These are phyloP conservation scores for Agrocybe pediades DNA, from an alignment of 768 basidiomycete species.

Conservation along the genomic window DNA sequence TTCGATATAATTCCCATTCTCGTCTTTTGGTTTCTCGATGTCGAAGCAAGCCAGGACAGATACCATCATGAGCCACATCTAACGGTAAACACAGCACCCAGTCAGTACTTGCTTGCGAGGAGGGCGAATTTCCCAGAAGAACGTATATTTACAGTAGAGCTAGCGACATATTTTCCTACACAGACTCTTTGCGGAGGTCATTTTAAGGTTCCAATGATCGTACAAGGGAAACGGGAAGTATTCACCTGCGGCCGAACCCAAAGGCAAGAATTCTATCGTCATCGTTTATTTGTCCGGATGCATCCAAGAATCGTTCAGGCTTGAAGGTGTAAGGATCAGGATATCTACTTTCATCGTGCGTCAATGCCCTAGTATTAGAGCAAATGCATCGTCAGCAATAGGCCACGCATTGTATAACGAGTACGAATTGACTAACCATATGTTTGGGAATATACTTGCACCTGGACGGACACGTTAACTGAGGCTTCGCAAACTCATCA, in stretches of 20 bases:
- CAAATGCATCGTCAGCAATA: background rate
- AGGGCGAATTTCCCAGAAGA: background rate
- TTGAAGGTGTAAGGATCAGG: conserved; percentile 24
- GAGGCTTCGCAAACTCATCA: no score
- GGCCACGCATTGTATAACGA: background rate
- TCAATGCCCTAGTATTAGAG: conserved; percentile 18
- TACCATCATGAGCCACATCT: conserved; percentile 19
- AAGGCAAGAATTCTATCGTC: conserved; percentile 9
- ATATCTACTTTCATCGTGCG: conserved; percentile 24
- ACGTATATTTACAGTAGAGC: conserved; percentile 4
- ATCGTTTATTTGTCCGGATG: conserved; percentile 7
- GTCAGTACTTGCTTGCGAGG: background rate
- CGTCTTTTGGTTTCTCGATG: conserved; percentile 14
- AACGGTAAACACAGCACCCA: background rate
- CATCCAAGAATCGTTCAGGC: conserved; percentile 27
- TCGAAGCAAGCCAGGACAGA: conserved; percentile 17
- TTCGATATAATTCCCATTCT: conserved; percentile 15
- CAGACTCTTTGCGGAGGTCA: conserved; percentile 4
- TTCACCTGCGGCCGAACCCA: conserved; percentile 21
- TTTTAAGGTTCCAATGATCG: background rate
- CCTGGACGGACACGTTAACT: background rate
- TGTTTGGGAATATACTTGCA: conserved; percentile 13
- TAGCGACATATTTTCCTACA: conserved; percentile 9
- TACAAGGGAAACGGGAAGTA: background rate
- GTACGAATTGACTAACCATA: conserved; percentile 12